Percentiles rank a stretch among this genome's conserved stretches.
phyloP scores from a whole-genome alignment of 495 filamentous ascomycete genomes.

The Penicillium robsamsonii region DNA sequence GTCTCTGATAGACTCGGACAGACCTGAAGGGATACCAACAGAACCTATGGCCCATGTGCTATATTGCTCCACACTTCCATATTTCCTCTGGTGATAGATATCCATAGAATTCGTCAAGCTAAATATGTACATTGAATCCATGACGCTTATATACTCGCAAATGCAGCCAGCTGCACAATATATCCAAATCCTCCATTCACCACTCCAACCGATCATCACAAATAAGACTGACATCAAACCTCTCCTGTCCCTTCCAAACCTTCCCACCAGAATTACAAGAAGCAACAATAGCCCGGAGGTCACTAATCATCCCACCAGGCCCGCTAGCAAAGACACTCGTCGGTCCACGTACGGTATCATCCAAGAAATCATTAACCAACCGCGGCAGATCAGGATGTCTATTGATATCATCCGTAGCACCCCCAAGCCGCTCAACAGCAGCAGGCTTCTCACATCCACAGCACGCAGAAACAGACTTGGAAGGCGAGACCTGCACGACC shows the following conservation, averaged over 20 bases:
- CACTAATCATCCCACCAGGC: conserved; percentile 57
- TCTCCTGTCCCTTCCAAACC: conserved; percentile 55
- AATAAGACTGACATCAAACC: conserved; percentile 54
- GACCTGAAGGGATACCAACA: too few species aligned
- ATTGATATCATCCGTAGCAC: conserved; percentile 12
- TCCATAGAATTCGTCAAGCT: not conserved
- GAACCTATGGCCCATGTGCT: too few species aligned
- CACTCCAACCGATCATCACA: conserved; percentile 51
- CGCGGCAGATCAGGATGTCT: conserved; percentile 30
- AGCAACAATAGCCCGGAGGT: conserved; percentile 55
- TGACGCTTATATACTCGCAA: not conserved
- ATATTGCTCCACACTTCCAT: too few species aligned
- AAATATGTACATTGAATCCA: conserved; percentile 9
- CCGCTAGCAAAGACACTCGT: conserved; percentile 61
- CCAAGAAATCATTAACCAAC: conserved; percentile 32
- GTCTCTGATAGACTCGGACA: too few species aligned
- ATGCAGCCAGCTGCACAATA: not conserved
- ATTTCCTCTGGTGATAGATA: not conserved
- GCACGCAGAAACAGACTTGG: conserved; percentile 4
- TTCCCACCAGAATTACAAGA: conserved; percentile 44
- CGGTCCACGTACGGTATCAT: conserved; percentile 33
- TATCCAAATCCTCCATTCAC: conserved; percentile 5
- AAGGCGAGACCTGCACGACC: conserved; percentile 7
- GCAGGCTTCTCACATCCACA: conserved; percentile 15
- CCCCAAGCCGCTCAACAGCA: conserved; percentile 13